Conservation (phyloP, 2,329 filamentous ascomycete species). For the Aplosporella prunicola region DNA sequence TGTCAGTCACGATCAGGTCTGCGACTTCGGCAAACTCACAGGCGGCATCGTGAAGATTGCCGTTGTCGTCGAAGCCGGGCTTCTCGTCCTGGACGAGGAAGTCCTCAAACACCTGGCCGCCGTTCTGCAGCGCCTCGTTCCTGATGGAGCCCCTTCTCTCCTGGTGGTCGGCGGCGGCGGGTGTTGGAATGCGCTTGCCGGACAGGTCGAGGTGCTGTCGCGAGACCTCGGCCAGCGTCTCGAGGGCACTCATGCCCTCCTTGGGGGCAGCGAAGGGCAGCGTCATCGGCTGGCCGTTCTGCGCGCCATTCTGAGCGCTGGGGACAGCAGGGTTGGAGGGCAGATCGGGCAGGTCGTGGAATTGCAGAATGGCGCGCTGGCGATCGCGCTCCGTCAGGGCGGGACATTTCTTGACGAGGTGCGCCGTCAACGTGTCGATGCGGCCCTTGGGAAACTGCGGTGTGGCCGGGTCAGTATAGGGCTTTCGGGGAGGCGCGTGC, state of each 20-base stretch:
- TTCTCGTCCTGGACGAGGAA: slow-evolving; percentile 29
- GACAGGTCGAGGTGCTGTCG: slow-evolving; percentile 56
- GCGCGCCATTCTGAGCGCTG: slow-evolving; percentile 18
- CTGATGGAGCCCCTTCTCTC: slow-evolving; percentile 15
- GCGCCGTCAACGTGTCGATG: slow-evolving; percentile 69
- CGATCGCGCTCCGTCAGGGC: slow-evolving; percentile 66
- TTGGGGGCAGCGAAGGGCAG: slow-evolving; percentile 37
- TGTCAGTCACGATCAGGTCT: not conserved
- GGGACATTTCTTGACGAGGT: slow-evolving; percentile 80
- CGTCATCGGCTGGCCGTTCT: slow-evolving; percentile 24
- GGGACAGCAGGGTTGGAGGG: slow-evolving; percentile 24
- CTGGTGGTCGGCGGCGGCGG: slow-evolving; percentile 17
- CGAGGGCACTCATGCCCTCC: slow-evolving; percentile 67
- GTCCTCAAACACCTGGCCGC: slow-evolving; percentile 22
- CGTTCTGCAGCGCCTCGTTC: slow-evolving; percentile 11
- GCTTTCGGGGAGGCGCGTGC: slow-evolving; percentile 3
- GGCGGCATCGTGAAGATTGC: slow-evolving; percentile 6
- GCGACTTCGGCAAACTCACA: slow-evolving; percentile 3
- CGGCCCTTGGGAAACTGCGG: slow-evolving; percentile 71
- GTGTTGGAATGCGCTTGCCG: slow-evolving; percentile 32
- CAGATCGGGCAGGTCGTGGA: slow-evolving; percentile 58
- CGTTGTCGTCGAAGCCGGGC: slow-evolving; percentile 8
- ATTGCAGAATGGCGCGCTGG: slow-evolving; percentile 62
- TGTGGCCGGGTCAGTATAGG: slow-evolving; percentile 8
- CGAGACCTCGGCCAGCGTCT: slow-evolving; percentile 81